Evolutionary conservation across 2,329 filamentous ascomycete genomes (phyloP), one percentile per base, ranked within the genome.

Genomic region (Lecanosticta acicola): DNA sequence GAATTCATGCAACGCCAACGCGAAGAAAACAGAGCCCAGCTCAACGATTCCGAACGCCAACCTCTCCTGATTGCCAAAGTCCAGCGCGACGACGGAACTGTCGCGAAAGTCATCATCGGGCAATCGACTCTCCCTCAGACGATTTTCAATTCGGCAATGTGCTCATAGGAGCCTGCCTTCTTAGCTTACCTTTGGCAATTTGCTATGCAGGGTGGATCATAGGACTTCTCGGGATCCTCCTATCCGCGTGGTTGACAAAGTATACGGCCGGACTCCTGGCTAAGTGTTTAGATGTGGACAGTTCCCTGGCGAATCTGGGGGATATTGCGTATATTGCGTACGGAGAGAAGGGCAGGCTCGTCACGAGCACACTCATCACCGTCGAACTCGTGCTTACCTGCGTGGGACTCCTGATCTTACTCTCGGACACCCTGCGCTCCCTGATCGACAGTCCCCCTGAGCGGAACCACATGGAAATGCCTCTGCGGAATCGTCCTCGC

Each of bases 211-310:
- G 36, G 4, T 39, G 36, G 36, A 19, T 39, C 4, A 19, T 39
- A 5, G 36, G 36, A 5, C 4, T 39, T 10, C 7, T 39, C n/a
- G 36, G 36, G 4, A 8, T 39, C 4, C 16, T 39, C 13, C 16
- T 19, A 5, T 39, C 36, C 4, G 16, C 17, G 4, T 24, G 16
- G 16, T 14, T 39, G 36, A 39, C 36, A 7, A 39, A 39, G 14
- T 39, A 39, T 14, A 39, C 36, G 9, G 36, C 36, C 5, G 17
- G 36, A 9, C 36, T 39, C 7, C 16, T 39, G 36, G 36, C 36
- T 10, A 39, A 39, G 14, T 39, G 36, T 39, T 19, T 39, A 5
- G 36, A 39, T 17, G 36, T 39, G 5, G 36, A 39, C 20, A 39
- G 36, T 19, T 39, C 36, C 9, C 20, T 39, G 9, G 36, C 36